These are phyloP conservation scores for Acrodontium crateriforme DNA, from an alignment of 2,329 filamentous ascomycete species.

Conservation along the genomic window DNA sequence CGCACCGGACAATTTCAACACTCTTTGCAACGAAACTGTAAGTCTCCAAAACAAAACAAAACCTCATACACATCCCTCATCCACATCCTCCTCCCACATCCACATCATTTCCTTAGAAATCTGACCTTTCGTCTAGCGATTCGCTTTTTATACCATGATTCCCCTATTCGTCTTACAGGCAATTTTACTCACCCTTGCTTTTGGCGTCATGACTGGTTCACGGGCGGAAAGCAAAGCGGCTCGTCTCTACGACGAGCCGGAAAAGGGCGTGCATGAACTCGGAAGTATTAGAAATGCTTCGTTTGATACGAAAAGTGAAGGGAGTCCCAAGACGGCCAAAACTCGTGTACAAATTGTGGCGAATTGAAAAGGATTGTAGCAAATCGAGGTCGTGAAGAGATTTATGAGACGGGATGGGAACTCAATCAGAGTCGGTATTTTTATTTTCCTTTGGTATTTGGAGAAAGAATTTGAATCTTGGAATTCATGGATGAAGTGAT, in stretches of 20 bases:
- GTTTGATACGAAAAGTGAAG: not conserved
- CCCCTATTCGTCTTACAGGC: slow-evolving; percentile 27
- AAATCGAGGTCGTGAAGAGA: no score
- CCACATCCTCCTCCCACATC: not conserved
- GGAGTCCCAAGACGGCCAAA: no score
- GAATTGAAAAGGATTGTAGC: no score
- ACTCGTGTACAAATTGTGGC: no score
- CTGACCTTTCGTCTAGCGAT: no score
- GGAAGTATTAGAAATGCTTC: not conserved
- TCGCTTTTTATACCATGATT: slow-evolving; percentile 31
- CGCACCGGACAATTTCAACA: slow-evolving; percentile 23
- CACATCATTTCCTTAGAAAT: not conserved
- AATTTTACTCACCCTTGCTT: slow-evolving; percentile 11
- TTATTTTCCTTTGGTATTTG: no score
- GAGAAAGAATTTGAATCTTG: no score
- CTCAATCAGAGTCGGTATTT: no score
- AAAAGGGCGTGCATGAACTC: not conserved
- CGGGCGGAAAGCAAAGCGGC: not conserved
- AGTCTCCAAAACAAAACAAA: no score
- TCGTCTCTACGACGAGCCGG: not conserved
- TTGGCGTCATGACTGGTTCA: slow-evolving; percentile 4
- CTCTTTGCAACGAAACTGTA: slow-evolving; percentile 29
- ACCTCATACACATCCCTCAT: no score
- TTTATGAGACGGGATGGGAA: no score
- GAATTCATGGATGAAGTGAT: no score